Conservation (phyloP, 2,329 filamentous ascomycete species). For the Colletotrichum paranaense region DNA sequence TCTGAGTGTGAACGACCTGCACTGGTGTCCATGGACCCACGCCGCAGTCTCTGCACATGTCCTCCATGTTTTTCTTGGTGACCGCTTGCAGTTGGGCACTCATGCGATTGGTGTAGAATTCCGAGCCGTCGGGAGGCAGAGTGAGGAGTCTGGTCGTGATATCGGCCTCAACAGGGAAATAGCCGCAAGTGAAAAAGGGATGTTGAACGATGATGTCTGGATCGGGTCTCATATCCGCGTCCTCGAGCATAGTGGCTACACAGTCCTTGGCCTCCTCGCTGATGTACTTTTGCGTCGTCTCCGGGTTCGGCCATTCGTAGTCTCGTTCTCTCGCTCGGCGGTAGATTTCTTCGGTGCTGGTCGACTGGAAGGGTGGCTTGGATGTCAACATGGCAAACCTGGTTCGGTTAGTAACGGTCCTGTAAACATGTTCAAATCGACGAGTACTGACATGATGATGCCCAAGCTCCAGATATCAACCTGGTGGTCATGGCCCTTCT, state of each 20-base stretch:
- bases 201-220: constrained; percentile 85
- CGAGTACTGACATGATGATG: constrained; percentile 84
- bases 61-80: constrained; percentile 64
- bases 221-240: constrained; percentile 79
- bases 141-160: constrained; percentile 70
- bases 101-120: constrained; percentile 66
- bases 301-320: constrained; percentile 81
- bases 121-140: constrained; percentile 64
- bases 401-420: constrained; percentile 40
- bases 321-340: constrained; percentile 76
- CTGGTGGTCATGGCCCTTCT: constrained; percentile 95
- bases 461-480: constrained; percentile 99
- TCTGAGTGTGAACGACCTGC: constrained; percentile 63
- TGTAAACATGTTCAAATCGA: too few species aligned
- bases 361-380: constrained; percentile 95
- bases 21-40: constrained; percentile 66
- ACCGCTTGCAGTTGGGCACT: constrained; percentile 56
- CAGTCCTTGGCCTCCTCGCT: constrained; percentile 82
- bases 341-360: constrained; percentile 88
- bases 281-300: constrained; percentile 75
- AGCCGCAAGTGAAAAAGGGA: constrained; percentile 81
- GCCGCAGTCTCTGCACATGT: constrained; percentile 68
- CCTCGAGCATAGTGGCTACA: constrained; percentile 79
- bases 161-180: constrained; percentile 72
- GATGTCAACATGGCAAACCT: constrained; percentile 97